These are phyloP conservation scores for Solanum chilense DNA, from an alignment of 257 asterid species.

Conservation along the genomic window DNA sequence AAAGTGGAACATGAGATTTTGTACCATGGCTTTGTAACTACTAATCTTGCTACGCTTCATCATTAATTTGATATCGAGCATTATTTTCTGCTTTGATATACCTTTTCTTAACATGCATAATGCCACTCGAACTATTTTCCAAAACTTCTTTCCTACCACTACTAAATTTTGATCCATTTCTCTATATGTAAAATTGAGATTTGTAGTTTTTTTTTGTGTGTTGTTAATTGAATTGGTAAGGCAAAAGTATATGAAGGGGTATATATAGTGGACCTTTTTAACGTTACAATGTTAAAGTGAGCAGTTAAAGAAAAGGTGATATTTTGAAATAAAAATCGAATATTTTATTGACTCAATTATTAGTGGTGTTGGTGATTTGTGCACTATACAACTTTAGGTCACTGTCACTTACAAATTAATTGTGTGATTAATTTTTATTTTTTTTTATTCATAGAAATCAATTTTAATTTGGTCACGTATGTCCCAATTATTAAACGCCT, in stretches of 20 bases:
- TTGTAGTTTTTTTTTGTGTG: not conserved
- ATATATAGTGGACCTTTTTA: not conserved
- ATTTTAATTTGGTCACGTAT: not conserved
- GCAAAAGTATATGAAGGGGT: not conserved
- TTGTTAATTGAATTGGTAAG: not conserved
- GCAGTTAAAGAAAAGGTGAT: not conserved
- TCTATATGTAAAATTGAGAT: not conserved
- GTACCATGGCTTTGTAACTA: constrained; percentile 2
- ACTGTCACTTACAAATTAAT: not conserved
- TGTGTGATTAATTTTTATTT: not conserved
- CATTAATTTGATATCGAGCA: constrained; percentile 12
- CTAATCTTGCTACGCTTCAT: constrained; percentile 13
- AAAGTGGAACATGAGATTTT: constrained; percentile 8
- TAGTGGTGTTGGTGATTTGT: not conserved
- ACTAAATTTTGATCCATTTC: constrained; percentile 14
- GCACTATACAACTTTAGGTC: not conserved
- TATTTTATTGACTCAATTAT: not conserved
- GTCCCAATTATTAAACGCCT: not conserved
- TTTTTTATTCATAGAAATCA: not conserved
- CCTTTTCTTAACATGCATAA: constrained; percentile 12
- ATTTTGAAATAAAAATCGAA: not conserved
- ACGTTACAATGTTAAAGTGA: not conserved
- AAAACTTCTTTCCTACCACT: constrained; percentile 2
- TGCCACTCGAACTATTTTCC: constrained; percentile 2
- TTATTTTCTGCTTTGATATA: constrained; percentile 10